phyloP scores from a whole-genome alignment of 495 filamentous ascomycete genomes.

The Viridothelium virens region DNA sequence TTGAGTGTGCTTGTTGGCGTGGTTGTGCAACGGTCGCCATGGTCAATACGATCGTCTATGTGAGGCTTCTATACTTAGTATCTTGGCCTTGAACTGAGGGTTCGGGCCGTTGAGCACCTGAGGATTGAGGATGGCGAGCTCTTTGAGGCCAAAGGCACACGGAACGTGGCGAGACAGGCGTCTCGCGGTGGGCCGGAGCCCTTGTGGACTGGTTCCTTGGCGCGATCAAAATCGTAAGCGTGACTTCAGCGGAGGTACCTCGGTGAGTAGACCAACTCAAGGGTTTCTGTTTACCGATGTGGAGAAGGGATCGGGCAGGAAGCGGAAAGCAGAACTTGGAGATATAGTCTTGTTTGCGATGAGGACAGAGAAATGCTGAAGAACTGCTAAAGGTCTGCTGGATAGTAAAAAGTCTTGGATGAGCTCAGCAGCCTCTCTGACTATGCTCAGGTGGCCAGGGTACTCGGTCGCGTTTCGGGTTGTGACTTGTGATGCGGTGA shows the following conservation, averaged over 20 bases:
- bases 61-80: background rate
- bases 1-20: background rate
- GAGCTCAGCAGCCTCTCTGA: background rate
- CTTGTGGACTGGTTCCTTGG: background rate
- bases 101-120: background rate
- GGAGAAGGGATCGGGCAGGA: background rate
- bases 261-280: background rate
- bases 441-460: background rate
- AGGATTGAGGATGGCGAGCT: background rate
- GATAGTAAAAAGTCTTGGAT: background rate
- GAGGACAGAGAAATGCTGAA: background rate
- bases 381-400: background rate
- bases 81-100: background rate
- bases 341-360: background rate
- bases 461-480: background rate
- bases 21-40: conserved; percentile 7
- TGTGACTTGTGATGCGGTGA: background rate
- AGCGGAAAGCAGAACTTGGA: background rate
- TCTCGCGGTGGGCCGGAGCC: conserved; percentile 5
- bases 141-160: background rate
- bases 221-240: background rate
- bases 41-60: background rate
- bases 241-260: background rate
- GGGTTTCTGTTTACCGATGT: background rate
- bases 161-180: conserved; percentile 3